These are phyloP conservation scores for Lagenidium sp. DNA, from an alignment of 352 stramenopile species.

Conservation along the genomic window DNA sequence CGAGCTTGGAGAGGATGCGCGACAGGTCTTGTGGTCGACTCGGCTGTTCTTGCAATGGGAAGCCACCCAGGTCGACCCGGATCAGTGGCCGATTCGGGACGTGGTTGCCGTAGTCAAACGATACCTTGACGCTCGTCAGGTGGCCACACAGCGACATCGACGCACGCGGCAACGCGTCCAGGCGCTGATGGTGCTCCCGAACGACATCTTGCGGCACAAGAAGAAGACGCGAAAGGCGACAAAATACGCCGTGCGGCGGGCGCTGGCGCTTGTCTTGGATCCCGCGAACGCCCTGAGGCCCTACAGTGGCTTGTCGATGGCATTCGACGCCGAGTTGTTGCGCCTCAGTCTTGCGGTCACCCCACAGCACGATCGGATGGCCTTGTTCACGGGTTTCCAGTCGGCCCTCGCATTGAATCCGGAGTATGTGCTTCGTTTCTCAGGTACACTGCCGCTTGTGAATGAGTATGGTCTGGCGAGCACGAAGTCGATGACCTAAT, in stretches of 20 bases:
- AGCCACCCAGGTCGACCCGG: not conserved
- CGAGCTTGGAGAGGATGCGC: constrained; percentile 2
- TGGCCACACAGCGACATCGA: no score
- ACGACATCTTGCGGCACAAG: no score
- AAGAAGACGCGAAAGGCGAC: no score
- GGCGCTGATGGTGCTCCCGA: no score
- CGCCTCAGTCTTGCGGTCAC: constrained; percentile 3
- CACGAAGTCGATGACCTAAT: no score
- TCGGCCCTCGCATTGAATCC: not conserved
- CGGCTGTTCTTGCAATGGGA: constrained; percentile 8
- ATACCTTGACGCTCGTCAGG: constrained; percentile 4
- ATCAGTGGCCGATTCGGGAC: constrained; percentile 1
- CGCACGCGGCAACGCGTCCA: not conserved
- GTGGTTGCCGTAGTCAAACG: constrained; percentile 3
- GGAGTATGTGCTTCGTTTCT: constrained; percentile 1
- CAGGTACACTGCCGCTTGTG: constrained; percentile 1
- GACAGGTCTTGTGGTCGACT: constrained; percentile 7
- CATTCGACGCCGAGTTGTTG: constrained; percentile 7
- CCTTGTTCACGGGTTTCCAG: constrained; percentile 2
- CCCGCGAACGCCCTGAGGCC: no score
- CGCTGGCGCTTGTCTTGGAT: not conserved
- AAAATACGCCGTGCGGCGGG: not conserved
- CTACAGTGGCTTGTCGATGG: no score
- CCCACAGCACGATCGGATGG: constrained; percentile 2
- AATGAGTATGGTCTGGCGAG: not conserved